These are phyloP conservation scores for Melanomma pulvis-pyrius DNA, from an alignment of 495 filamentous ascomycete genomes.

Conservation along the genomic window DNA sequence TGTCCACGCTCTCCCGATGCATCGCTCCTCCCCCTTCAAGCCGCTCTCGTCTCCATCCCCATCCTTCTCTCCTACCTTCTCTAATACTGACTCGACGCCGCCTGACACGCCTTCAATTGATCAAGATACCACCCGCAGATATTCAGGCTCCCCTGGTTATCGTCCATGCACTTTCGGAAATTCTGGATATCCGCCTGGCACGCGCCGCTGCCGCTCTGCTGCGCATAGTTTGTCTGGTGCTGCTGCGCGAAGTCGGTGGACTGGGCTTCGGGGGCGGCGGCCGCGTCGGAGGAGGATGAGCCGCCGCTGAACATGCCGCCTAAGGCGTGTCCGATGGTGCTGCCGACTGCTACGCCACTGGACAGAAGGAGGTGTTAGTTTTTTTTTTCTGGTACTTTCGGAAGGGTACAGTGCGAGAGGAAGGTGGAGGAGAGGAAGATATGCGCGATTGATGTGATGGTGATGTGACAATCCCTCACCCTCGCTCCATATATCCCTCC, in stretches of 20 bases:
- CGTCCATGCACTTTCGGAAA: conserved; percentile 95
- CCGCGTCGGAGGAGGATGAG: conserved; percentile 60
- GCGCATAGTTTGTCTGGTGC: conserved; percentile 48
- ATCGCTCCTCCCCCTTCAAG: background rate
- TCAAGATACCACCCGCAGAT: conserved; percentile 98
- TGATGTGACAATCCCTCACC: no score
- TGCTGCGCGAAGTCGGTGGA: conserved; percentile 49
- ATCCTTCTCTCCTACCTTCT: background rate
- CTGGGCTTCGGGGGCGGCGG: conserved; percentile 51
- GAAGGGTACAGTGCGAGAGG: background rate
- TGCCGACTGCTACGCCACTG: conserved; percentile 94
- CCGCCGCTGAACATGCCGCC: conserved; percentile 81
- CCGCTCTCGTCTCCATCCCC: background rate
- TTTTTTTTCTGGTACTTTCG: background rate
- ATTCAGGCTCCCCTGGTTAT: conserved; percentile 88
- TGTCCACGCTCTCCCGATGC: background rate
- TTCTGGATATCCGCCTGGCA: conserved; percentile 78
- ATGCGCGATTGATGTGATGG: no score
- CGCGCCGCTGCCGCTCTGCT: conserved; percentile 56
- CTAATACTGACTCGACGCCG: conserved; percentile 84
- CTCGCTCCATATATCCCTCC: background rate
- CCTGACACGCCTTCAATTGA: conserved; percentile 96
- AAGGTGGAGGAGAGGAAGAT: background rate
- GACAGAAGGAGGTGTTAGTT: conserved; percentile 29
- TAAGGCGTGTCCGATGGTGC: conserved; percentile 91